These are phyloP conservation scores for Xylariaceae sp. DNA, from an alignment of 2,329 filamentous ascomycete species.

Conservation along the genomic window DNA sequence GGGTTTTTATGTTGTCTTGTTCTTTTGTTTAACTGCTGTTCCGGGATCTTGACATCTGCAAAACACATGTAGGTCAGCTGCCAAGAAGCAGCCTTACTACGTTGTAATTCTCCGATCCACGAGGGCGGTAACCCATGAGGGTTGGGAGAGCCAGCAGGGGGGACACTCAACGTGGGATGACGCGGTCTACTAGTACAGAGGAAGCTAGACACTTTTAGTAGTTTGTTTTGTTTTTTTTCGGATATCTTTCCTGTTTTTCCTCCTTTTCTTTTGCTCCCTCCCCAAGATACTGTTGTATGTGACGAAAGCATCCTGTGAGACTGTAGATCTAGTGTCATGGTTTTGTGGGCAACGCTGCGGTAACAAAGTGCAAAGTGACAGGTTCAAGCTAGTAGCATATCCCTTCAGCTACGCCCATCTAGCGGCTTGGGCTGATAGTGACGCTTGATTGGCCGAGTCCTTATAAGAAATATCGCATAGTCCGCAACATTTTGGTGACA, in stretches of 20 bases:
- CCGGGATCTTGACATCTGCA: conserved; percentile 3
- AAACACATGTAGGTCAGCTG: conserved; percentile 12
- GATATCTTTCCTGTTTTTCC: background rate
- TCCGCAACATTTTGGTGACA: background rate
- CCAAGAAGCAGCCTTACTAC: conserved; percentile 7
- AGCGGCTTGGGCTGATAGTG: conserved; percentile 17
- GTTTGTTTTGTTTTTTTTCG: conserved; percentile 6
- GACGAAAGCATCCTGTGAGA: background rate
- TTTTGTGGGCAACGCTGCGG: conserved; percentile 13
- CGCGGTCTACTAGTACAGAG: background rate
- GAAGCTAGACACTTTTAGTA: background rate
- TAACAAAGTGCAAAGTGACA: background rate
- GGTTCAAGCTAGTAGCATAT: conserved; percentile 20
- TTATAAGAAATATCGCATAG: conserved; percentile 15
- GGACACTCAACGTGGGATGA: conserved; percentile 11
- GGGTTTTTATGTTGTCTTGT: too few species aligned
- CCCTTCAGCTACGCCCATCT: conserved; percentile 27
- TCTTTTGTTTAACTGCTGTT: conserved; percentile 14
- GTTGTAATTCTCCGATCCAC: conserved; percentile 18
- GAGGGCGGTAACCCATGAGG: conserved; percentile 15
- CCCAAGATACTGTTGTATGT: background rate
- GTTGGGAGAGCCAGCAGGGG: conserved; percentile 6
- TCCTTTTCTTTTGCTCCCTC: background rate
- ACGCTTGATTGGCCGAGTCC: conserved; percentile 18
- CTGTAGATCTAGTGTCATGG: background rate